These are phyloP conservation scores for Fonsecaea monophora DNA, from an alignment of 2,329 filamentous ascomycete genomes.

Conservation along the genomic window DNA sequence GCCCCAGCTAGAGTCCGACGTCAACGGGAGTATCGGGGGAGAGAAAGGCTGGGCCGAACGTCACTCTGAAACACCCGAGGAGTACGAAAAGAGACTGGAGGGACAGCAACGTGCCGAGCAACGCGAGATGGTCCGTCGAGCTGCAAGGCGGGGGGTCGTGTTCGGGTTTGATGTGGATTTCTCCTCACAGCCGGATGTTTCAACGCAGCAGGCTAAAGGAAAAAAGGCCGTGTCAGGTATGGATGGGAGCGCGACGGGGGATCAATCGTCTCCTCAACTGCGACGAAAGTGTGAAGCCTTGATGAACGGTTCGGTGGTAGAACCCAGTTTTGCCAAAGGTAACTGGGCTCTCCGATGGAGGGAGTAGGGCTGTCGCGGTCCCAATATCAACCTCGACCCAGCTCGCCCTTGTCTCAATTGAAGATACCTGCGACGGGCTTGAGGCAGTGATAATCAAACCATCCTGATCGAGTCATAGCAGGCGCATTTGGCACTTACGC, in stretches of 20 bases:
- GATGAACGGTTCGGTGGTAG: slow-evolving; percentile 65
- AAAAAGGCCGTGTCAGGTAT: not conserved
- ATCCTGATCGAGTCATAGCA: no score
- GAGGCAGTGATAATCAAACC: no score
- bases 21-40: slow-evolving; percentile 64
- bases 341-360: slow-evolving; percentile 59
- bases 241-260: not conserved
- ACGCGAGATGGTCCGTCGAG: slow-evolving; percentile 36
- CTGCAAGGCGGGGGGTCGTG: slow-evolving; percentile 33
- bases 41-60: slow-evolving; percentile 63
- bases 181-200: not conserved
- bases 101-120: slow-evolving; percentile 37
- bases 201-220: not conserved
- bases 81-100: slow-evolving; percentile 30
- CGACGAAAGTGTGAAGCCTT: slow-evolving; percentile 63
- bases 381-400: not conserved
- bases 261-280: not conserved
- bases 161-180: slow-evolving; percentile 30
- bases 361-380: not conserved
- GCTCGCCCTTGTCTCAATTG: not conserved
- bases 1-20: slow-evolving; percentile 54
- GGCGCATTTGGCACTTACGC: no score
- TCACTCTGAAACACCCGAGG: slow-evolving; percentile 42
- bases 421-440: no score
- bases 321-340: slow-evolving; percentile 67